Conservation (phyloP, 2,329 filamentous ascomycete species). For the Corynespora cassiicola region DNA sequence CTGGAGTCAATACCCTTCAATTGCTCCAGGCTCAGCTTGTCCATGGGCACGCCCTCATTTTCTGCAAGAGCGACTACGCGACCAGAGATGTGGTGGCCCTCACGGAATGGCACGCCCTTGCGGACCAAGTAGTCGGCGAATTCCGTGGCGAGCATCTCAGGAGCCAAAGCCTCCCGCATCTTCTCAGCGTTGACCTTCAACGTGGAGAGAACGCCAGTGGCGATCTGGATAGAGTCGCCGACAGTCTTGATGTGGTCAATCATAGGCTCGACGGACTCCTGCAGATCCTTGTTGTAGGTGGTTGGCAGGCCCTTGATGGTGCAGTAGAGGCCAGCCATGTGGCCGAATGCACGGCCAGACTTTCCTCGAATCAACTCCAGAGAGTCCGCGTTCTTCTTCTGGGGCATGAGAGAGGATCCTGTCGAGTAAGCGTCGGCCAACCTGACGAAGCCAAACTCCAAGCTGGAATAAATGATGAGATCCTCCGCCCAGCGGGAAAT, state of each 20-base stretch:
- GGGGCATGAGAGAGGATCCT: conserved; percentile 78
- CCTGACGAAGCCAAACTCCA: conserved; percentile 78
- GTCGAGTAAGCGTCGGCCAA: conserved; percentile 83
- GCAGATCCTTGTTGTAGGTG: conserved; percentile 92
- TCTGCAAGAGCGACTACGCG: conserved; percentile 76
- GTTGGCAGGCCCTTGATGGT: conserved; percentile 77
- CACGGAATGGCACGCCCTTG: conserved; percentile 77
- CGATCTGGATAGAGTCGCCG: conserved; percentile 81
- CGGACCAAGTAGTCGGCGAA: conserved; percentile 69
- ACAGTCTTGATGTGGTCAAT: conserved; percentile 84
- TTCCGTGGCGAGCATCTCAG: conserved; percentile 82
- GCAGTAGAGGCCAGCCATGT: conserved; percentile 81
- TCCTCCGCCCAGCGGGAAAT: conserved; percentile 84
- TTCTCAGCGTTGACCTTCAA: conserved; percentile 72
- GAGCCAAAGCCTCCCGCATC: conserved; percentile 80
- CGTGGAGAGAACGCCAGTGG: conserved; percentile 79
- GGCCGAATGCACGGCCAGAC: conserved; percentile 76
- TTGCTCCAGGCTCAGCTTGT: conserved; percentile 70
- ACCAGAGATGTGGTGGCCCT: conserved; percentile 81
- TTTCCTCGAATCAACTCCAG: conserved; percentile 80
- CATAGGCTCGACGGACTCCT: conserved; percentile 86
- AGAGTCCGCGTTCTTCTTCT: conserved; percentile 84
- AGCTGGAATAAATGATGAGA: conserved; percentile 79
- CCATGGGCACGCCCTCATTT: conserved; percentile 70
- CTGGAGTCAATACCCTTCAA: conserved; percentile 71